These are phyloP conservation scores for Fragosphaeria purpurea DNA, from an alignment of 2,329 filamentous ascomycete species.

Conservation along the genomic window DNA sequence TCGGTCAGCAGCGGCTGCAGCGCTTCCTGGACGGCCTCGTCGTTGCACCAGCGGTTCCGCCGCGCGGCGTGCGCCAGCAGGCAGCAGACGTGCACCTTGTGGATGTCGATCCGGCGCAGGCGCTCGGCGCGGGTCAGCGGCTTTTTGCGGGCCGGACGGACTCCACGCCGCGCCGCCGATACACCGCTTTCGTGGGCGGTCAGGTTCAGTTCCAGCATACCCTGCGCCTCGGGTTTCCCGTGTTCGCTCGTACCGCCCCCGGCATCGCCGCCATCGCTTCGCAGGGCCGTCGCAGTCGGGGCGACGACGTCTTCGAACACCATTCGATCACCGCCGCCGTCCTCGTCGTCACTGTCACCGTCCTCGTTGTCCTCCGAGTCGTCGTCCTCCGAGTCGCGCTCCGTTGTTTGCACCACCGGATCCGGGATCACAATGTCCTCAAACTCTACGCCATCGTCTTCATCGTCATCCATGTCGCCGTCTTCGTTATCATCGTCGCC, in stretches of 20 bases:
- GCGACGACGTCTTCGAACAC: conserved; percentile 9
- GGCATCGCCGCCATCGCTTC: neutral
- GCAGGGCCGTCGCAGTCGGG: neutral
- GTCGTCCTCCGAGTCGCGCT: conserved; percentile 12
- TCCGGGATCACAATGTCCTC: conserved; percentile 14
- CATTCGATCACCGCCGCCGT: conserved; percentile 7
- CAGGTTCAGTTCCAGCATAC: conserved; percentile 42
- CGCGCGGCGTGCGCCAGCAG: conserved; percentile 66
- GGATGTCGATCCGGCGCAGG: conserved; percentile 57
- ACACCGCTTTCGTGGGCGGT: conserved; percentile 32
- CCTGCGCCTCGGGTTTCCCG: neutral
- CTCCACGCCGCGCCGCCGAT: conserved; percentile 17
- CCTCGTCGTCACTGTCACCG: conserved; percentile 10
- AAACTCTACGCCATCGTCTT: conserved; percentile 14
- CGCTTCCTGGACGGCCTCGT: conserved; percentile 54
- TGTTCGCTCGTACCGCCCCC: neutral
- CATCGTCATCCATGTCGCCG: conserved; percentile 5
- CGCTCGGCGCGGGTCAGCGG: conserved; percentile 45
- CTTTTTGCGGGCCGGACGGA: conserved; percentile 33
- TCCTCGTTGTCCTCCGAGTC: conserved; percentile 11
- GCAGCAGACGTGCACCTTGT: conserved; percentile 78
- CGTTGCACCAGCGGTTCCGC: conserved; percentile 86
- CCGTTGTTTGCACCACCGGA: conserved; percentile 14
- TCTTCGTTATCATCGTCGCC: neutral
- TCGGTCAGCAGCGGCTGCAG: conserved; percentile 56